Base-by-base conservation (phyloP, 345 rosid genomes). In the Luvunga scandens region DNA sequence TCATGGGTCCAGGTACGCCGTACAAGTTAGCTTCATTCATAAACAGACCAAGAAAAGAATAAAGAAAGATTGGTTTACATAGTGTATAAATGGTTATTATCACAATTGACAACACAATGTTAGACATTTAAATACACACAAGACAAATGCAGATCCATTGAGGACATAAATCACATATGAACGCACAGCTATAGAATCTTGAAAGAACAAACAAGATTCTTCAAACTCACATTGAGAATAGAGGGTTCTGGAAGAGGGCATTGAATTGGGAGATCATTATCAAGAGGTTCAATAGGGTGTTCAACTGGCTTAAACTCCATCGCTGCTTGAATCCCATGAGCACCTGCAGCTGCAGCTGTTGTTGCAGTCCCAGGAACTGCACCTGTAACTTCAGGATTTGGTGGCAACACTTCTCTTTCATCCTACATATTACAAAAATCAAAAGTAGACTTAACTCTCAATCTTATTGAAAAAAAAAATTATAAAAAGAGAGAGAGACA, bases 231-330 rank as follows among this genome's bases (percentile, higher is more conserved):
- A 83, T 95, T 91, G 30, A 95, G 92, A 83, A 95, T 93, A 30
- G 98, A 95, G 75, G 94, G 98, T 80, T 95, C 99, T 0, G 99
- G 95, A 7, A 88, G 71, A 5, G 97, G 99, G 83, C 99, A 95
- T 50, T 91, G 94, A 76, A 95, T 90, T 1, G 99, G 96, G 77
- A 53, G 86, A 81, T 90, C 97, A 56, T 82, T 90, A 81, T 93
- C 90, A n/a, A 86, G 77, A 75, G 99, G 99, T 89, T 93, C 99
- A 0, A 81, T 82, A 0, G 99, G 99, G 83, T 90, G 98, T 84
- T 95, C 99, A 7, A 95, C 94, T 0, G 98, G 99, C 89, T 92
- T 95, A 84, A 95, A 93, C 80, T 95, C 96, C 2, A 88, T 89
- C 0, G 97, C 94, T 73, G 91, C 85, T 82, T 89, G 92, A 80